phyloP scores from a whole-genome alignment of 2,329 filamentous ascomycete species.

The Celoporthe dispersa region DNA sequence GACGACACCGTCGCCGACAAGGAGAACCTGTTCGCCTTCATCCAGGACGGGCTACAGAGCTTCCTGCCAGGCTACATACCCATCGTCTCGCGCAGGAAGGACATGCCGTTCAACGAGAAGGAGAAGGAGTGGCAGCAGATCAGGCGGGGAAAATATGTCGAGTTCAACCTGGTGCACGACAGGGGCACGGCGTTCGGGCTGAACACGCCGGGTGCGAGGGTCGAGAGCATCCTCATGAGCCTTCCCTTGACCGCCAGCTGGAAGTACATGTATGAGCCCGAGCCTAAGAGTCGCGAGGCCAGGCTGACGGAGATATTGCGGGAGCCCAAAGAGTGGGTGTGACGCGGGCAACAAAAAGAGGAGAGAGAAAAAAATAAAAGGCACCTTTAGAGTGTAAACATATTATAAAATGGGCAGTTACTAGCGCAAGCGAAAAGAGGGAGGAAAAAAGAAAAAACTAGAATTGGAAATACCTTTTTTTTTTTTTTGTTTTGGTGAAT shows the following conservation, averaged over 20 bases:
- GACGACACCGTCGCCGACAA: conserved; percentile 85
- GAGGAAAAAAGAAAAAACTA: background rate
- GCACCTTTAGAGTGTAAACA: background rate
- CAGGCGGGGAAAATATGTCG: conserved; percentile 90
- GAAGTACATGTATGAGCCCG: conserved; percentile 91
- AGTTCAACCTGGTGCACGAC: conserved; percentile 98
- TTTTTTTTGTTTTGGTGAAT: too few relatives aligned
- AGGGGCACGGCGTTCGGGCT: conserved; percentile 92
- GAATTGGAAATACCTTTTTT: too few relatives aligned
- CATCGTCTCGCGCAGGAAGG: conserved; percentile 85
- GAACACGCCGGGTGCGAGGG: conserved; percentile 85
- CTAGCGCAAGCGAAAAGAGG: conserved; percentile 2
- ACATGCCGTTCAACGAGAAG: conserved; percentile 83
- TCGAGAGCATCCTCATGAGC: conserved; percentile 98
- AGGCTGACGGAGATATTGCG: conserved; percentile 74
- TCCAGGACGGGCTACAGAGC: conserved; percentile 80
- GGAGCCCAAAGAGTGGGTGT: conserved; percentile 71
- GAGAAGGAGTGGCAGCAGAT: conserved; percentile 98
- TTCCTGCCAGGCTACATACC: conserved; percentile 92
- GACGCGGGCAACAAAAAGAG: conserved; percentile 29
- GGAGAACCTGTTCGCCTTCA: conserved; percentile 88
- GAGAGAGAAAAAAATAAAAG: background rate
- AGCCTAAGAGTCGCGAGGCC: conserved; percentile 74
- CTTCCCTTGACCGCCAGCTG: conserved; percentile 89
- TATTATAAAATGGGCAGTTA: conserved; percentile 1